phyloP scores from a whole-genome alignment of 2,329 filamentous ascomycete species.

The Colletotrichum paranaense region DNA sequence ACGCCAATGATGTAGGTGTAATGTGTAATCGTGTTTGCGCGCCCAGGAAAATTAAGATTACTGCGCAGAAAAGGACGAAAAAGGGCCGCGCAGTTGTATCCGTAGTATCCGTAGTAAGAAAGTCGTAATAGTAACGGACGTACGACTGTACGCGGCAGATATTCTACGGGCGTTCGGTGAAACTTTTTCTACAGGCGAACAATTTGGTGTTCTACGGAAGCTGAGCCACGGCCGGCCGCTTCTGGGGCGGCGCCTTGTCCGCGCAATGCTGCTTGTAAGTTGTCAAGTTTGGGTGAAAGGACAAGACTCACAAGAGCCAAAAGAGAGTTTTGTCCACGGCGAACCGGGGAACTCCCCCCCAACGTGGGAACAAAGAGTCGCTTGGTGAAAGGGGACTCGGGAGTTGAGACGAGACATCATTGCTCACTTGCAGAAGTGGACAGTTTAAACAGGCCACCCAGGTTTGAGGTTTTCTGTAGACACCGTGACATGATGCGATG shows the following conservation, averaged over 20 bases:
- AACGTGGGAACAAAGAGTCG: neutral
- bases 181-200: neutral
- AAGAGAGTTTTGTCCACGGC: neutral
- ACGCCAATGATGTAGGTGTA: neutral
- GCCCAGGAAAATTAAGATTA: neutral
- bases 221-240: neutral
- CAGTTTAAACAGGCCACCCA: neutral
- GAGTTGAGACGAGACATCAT: conserved; percentile 1
- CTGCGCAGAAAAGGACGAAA: neutral
- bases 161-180: neutral
- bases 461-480: neutral
- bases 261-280: neutral
- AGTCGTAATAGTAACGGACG: neutral
- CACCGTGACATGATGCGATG: neutral
- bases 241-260: neutral
- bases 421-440: neutral
- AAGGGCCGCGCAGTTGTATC: neutral
- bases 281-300: neutral
- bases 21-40: neutral
- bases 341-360: neutral
- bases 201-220: neutral
- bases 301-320: neutral
- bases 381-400: neutral
- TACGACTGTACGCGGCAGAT: neutral
- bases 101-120: too few species aligned